Evolutionary conservation across 2,329 filamentous ascomycete genomes (phyloP).

Genomic region (Penicillium paneum): DNA sequence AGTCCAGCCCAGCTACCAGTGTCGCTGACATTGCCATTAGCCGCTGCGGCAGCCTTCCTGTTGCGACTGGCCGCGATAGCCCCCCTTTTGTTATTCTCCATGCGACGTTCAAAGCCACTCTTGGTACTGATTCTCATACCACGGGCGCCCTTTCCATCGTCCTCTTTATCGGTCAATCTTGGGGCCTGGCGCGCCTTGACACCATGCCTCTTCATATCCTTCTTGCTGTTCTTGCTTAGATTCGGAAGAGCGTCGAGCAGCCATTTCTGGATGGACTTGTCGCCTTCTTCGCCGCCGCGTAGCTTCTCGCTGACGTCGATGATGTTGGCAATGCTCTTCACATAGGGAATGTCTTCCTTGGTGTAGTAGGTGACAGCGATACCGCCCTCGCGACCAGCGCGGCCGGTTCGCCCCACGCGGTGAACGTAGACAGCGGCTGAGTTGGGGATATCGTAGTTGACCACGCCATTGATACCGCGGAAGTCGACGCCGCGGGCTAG

Average conservation of each 20-base stretch:
- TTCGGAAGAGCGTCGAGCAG: conserved; percentile 81
- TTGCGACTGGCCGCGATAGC: conserved; percentile 43
- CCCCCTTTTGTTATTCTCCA: conserved; percentile 48
- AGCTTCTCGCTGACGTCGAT: conserved; percentile 80
- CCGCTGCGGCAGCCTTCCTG: conserved; percentile 27
- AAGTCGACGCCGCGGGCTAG: conserved; percentile 92
- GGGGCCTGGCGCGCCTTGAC: conserved; percentile 65
- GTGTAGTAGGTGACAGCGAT: conserved; percentile 93
- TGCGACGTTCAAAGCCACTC: conserved; percentile 48
- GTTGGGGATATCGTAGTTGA: conserved; percentile 97
- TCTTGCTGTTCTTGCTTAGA: conserved; percentile 77
- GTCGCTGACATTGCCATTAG: conserved; percentile 28
- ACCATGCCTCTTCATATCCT: conserved; percentile 75
- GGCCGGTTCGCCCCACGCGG: conserved; percentile 83
- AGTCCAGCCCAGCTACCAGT: conserved; percentile 40
- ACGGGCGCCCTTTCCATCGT: conserved; percentile 40
- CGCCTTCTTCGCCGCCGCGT: conserved; percentile 46
- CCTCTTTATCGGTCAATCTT: conserved; percentile 43
- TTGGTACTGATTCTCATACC: conserved; percentile 66
- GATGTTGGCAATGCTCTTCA: conserved; percentile 90
- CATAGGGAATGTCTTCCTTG: conserved; percentile 84
- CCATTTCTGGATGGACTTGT: conserved; percentile 72
- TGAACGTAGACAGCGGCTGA: conserved; percentile 89
- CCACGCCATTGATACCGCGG: conserved; percentile 87
- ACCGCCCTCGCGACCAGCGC: conserved; percentile 82